Base-by-base conservation (phyloP, 1,284 basidiomycete genomes). In the Ustilago curta region DNA sequence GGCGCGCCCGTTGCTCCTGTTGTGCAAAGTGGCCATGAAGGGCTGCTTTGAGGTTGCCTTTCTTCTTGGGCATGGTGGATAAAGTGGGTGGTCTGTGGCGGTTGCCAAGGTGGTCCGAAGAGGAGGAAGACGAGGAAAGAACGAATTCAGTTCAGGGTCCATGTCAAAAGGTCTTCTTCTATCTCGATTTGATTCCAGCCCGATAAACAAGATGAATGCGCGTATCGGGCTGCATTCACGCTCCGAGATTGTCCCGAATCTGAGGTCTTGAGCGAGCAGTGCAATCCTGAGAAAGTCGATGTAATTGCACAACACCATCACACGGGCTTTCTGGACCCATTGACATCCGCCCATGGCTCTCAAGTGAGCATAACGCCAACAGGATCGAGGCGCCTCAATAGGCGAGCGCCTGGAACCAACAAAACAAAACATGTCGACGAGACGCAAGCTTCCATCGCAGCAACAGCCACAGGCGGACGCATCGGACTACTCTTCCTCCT, bases 41-140 rank as follows among this genome's bases (percentile, higher is more conserved):
- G 0, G 76, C 78, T 11, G 68, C 67, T 51, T 71, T 71, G 31
- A 81, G 71, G 37, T 70, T 75, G 27, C 68, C 68, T 32, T 79
- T 79, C 62, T 74, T 79, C 66, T 79, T 80, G 12, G 71, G 75
- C 77, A 79, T 80, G 16, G 11, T 50, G 23, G 23, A 14, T 3
- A 3, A 8, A 11, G 32, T 21, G 16, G 45, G 7, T 14, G 6
- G 25, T 29, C 14, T 25, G 32, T 45, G 47, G 23, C 18, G 37
- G 19, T 42, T 21, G 52, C 14, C 4, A 25, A 9, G 40, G 14
- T n/a, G 51, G 19, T 23, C 9, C 8, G 25, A 21, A 29, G 56
- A 3, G 18, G 47, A 23, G 40, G 27, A 19, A 16, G n/a, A 39
- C 21, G 29, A n/a, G 7, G 25, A 43, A 43, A 23, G 43, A 32